Base-by-base conservation (phyloP, 805 yeast species). In the Candida methanosorbosa region DNA sequence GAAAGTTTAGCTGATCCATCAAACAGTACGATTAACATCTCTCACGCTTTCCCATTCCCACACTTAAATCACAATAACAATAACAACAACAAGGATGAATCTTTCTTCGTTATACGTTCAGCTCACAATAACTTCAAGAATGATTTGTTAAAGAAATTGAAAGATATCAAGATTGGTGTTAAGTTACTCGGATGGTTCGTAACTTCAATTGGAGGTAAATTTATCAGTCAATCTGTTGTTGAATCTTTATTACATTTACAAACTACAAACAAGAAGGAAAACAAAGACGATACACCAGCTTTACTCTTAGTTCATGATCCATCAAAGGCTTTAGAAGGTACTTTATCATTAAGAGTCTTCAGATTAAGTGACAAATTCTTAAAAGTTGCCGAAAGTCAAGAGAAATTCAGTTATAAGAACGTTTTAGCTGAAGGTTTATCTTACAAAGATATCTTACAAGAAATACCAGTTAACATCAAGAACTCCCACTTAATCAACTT, bases 101-200 rank as follows among this genome's bases (percentile, higher is more conserved):
- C 14, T 22, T 46, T 52, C 21, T 72, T 72, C 52, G 65, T 73
- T 37, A 65, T 78, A 36, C 53, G 48, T 34, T 70, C 74, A 50
- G 66, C 76, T 44, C 83, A 85, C 39, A 62, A 64, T 38, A 73
- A 70, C 53, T 86, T 76, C 61, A 87, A 81, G 54, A 71, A 70
- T 34, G 86, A 80, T 31, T 65, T 81, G 49, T 64, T 80, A 44
- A 70, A 73, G 29, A 71, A 74, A 40, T 69, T 84, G 42, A 72
- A 67, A 48, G 69, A 67, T 36, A 72, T 77, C 41, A 79, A 80
- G 32, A 66, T 73, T 40, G 88, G 87, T 30, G 66, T 75, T 29
- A 82, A 78, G 51, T 68, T 78, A 40, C 72, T 78, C 42, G 95
- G 95, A 23, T 85, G 88, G 86, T 85, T 82, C 61, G 74, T 83